phyloP scores from a whole-genome alignment of 2,329 filamentous ascomycete species.

The Ophiocordyceps camponoti-floridani region DNA sequence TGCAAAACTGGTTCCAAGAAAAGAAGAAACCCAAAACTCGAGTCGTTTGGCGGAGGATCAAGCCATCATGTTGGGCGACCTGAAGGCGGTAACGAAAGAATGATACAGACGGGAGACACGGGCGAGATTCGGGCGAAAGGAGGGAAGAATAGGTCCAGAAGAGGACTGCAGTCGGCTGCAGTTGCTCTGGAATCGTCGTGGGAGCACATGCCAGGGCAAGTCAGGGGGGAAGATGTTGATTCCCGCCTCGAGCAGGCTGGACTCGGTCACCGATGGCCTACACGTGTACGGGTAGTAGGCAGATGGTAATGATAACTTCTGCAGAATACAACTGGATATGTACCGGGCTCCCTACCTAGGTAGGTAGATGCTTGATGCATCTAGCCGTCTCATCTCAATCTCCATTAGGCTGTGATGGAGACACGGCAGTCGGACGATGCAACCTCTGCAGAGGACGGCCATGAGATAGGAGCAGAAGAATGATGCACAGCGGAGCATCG shows the following conservation, averaged over 20 bases:
- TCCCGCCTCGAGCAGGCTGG: not conserved
- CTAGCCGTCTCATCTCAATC: no score
- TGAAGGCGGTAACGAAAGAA: slow-evolving; percentile 7
- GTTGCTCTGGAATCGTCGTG: not conserved
- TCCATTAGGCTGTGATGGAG: no score
- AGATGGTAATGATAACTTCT: not conserved
- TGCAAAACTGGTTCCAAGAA: slow-evolving; percentile 19
- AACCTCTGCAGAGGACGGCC: no score
- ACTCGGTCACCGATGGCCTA: not conserved
- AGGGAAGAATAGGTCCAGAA: not conserved
- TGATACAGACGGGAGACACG: slow-evolving; percentile 1
- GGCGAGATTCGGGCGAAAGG: not conserved
- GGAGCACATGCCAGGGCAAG: no score
- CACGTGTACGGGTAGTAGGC: not conserved
- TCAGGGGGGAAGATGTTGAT: not conserved
- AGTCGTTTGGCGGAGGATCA: slow-evolving; percentile 7
- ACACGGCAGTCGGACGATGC: no score
- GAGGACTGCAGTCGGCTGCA: not conserved
- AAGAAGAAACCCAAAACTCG: slow-evolving; percentile 11
- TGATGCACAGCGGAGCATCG: no score
- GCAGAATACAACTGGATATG: no score
- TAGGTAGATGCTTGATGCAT: no score
- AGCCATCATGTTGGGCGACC: slow-evolving; percentile 16
- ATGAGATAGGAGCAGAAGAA: no score
- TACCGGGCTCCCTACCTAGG: no score